These are phyloP conservation scores for Xylaria bambusicola DNA, from an alignment of 495 filamentous ascomycete genomes.

Conservation along the genomic window DNA sequence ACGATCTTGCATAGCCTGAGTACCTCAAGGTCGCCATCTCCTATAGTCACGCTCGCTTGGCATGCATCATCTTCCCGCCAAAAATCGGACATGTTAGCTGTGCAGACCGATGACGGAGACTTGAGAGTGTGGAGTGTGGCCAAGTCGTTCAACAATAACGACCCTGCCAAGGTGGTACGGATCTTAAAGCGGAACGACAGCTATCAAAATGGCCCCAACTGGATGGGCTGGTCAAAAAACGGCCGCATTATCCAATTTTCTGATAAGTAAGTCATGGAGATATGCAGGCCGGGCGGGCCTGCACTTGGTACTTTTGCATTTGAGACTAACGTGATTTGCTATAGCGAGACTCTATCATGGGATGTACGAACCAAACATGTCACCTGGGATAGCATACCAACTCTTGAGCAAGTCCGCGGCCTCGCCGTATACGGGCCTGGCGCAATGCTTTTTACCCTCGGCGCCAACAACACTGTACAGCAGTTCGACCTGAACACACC, in stretches of 20 bases:
- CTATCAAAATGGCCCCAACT: slow-evolving; percentile 76
- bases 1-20: slow-evolving; percentile 92
- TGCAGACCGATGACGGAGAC: slow-evolving; percentile 89
- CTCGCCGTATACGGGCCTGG: slow-evolving; percentile 86
- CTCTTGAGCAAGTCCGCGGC: slow-evolving; percentile 75
- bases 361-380: slow-evolving; percentile 97
- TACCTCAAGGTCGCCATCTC: slow-evolving; percentile 77
- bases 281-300: slow-evolving; percentile 33
- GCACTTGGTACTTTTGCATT: slow-evolving; percentile 42
- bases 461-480: slow-evolving; percentile 83
- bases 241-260: slow-evolving; percentile 91
- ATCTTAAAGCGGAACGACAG: slow-evolving; percentile 78
- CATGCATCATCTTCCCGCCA: slow-evolving; percentile 96
- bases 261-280: slow-evolving; percentile 69
- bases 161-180: slow-evolving; percentile 81
- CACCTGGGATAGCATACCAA: slow-evolving; percentile 83
- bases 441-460: slow-evolving; percentile 89
- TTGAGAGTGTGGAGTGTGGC: slow-evolving; percentile 95
- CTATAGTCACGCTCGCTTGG: slow-evolving; percentile 90
- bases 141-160: slow-evolving; percentile 73
- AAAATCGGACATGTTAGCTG: slow-evolving; percentile 97
- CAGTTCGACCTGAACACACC: slow-evolving; percentile 92
- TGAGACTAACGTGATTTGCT: slow-evolving; percentile 29
- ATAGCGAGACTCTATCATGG: slow-evolving; percentile 89
- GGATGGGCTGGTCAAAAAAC: slow-evolving; percentile 98